Conservation (phyloP, 2,329 filamentous ascomycete genomes). For the Scedosporium minutisporum region DNA sequence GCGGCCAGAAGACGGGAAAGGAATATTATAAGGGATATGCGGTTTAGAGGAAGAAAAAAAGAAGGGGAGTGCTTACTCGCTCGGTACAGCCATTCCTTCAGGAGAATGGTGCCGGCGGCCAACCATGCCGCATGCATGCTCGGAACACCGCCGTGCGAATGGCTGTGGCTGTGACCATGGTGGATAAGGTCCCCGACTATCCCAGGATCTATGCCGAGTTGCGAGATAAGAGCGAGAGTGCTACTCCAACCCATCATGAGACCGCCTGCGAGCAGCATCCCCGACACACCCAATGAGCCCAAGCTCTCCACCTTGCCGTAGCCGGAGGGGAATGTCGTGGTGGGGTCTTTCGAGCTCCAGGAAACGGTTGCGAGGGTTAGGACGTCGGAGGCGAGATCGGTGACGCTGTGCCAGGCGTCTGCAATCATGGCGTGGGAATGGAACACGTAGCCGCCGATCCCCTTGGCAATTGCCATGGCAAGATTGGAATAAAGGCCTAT, state of each 20-base stretch:
- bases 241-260: constrained; percentile 85
- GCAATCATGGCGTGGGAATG: constrained; percentile 89
- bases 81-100: constrained; percentile 96
- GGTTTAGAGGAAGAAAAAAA: background rate
- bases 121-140: constrained; percentile 94
- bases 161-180: constrained; percentile 55
- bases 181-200: constrained; percentile 61
- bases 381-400: constrained; percentile 89
- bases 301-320: constrained; percentile 98
- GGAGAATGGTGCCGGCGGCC: constrained; percentile 74
- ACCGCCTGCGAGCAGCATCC: constrained; percentile 80
- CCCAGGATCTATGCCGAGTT: constrained; percentile 23
- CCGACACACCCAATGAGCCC: constrained; percentile 85
- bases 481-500: constrained; percentile 67
- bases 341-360: constrained; percentile 80
- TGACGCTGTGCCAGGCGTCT: constrained; percentile 91
- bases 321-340: constrained; percentile 73
- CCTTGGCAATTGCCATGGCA: constrained; percentile 89
- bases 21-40: background rate
- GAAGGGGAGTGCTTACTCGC: constrained; percentile 58
- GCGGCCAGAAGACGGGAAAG: constrained; percentile 7
- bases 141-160: constrained; percentile 54
- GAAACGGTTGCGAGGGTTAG: constrained; percentile 91
- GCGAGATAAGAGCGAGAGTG: constrained; percentile 24
- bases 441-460: constrained; percentile 84